Base-by-base conservation (phyloP, 352 stramenopile species). In the Phytophthora agathidicida region DNA sequence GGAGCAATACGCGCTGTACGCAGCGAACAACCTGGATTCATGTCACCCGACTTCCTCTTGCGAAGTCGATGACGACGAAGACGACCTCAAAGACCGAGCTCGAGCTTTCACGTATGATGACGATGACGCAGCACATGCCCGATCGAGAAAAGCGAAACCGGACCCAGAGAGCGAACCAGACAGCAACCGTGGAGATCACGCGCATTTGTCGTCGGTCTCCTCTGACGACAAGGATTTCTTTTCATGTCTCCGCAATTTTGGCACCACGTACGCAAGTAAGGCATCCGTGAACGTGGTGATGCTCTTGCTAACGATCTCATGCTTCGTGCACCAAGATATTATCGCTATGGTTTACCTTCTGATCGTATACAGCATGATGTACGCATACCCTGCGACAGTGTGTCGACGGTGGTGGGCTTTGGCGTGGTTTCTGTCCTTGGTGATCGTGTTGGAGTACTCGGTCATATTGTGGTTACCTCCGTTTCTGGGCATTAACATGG, bases 341-440 rank as follows among this genome's bases (percentile, higher is more conserved):
- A 75, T 94, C 28, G 88, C 86, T 11, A 71, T 94, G 24, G 30
- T 81, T 28, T 94, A 93, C 60, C 79, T 96, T 53, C n/a, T 89
- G 6, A 65, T 91, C 11, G 80, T 96, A n/a, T 88, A 87, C 54
- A 61, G 37, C n/a, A 83, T 94, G 59, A 93, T 93, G 83, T 89
- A 90, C 38, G 82, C 86, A 3, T 46, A 46, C 5, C 62, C 81
- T n/a, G 38, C 72, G 5, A 86, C 62, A 0, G 73, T 93, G 7
- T 89, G 75, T 32, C 62, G 57, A 36, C 57, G 74, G 5, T 91
- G 80, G 76, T 85, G 79, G 60, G 39, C 82, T 14, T 31, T 93
- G 7, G 83, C 65, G 2, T 64, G 65, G 26, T 44, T 88, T 9
- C 67, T 96, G 1, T 89, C 84, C 2, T 28, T 77, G 8, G 67